Evolutionary conservation across 1,139 yeast species (phyloP).

Genomic region (Torulaspora pretoriensis): DNA sequence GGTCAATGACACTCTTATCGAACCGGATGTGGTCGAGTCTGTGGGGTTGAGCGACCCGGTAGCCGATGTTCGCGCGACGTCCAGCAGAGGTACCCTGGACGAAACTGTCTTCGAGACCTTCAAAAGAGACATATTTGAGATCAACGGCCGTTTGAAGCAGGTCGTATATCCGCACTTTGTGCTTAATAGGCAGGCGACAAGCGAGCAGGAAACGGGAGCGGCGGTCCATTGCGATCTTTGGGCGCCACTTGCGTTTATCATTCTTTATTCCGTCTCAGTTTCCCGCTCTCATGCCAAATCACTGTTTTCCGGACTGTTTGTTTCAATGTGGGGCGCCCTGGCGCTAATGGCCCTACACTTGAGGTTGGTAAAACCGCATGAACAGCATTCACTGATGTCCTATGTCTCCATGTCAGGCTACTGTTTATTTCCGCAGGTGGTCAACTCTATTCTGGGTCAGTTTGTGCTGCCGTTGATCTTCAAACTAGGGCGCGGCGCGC

Average conservation of each 20-base stretch:
- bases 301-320: slow-evolving; percentile 32
- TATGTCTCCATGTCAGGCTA: slow-evolving; percentile 34
- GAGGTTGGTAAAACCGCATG: slow-evolving; percentile 27
- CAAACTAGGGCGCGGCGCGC: slow-evolving; percentile 10
- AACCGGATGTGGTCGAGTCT: slow-evolving; percentile 30
- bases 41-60: slow-evolving; percentile 11
- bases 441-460: slow-evolving; percentile 27
- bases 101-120: slow-evolving; percentile 31
- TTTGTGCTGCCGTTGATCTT: slow-evolving; percentile 27
- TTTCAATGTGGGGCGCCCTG: slow-evolving; percentile 30
- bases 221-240: slow-evolving; percentile 31
- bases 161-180: slow-evolving; percentile 35
- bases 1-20: slow-evolving; percentile 16
- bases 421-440: slow-evolving; percentile 34
- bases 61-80: slow-evolving; percentile 3
- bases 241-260: slow-evolving; percentile 35
- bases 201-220: slow-evolving; percentile 14
- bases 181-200: slow-evolving; percentile 6
- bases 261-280: slow-evolving; percentile 30
- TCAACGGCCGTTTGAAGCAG: slow-evolving; percentile 31
- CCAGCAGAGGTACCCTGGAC: slow-evolving; percentile 34
- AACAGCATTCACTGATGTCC: slow-evolving; percentile 28
- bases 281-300: slow-evolving; percentile 28
- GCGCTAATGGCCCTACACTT: slow-evolving; percentile 33
- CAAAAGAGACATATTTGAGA: slow-evolving; percentile 33